phyloP scores from a whole-genome alignment of 2,329 filamentous ascomycete species.

The Diaporthe humulicola region DNA sequence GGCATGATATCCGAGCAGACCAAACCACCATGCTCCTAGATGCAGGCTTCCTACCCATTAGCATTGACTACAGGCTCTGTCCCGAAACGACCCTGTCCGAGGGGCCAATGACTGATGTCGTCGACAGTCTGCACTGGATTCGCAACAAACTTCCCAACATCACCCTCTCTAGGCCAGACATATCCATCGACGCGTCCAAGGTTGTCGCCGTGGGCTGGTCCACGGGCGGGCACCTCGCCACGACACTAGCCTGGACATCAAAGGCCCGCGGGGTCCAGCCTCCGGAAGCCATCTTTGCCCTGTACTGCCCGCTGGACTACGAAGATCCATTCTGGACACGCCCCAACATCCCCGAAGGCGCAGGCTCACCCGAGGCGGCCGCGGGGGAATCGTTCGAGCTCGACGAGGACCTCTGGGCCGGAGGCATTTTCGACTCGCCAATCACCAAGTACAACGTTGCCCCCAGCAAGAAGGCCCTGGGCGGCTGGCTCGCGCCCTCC shows the following conservation, averaged over 20 bases:
- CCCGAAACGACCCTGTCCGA: conserved; percentile 60
- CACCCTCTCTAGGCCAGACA: neutral
- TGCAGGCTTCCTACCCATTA: conserved; percentile 59
- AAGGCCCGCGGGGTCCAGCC: conserved; percentile 47
- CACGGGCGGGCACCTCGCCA: conserved; percentile 59
- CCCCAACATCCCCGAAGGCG: conserved; percentile 20
- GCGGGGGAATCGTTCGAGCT: neutral
- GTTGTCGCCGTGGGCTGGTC: conserved; percentile 64
- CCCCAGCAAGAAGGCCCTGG: neutral
- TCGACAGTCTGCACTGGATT: conserved; percentile 53
- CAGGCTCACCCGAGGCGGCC: neutral
- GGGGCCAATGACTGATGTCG: conserved; percentile 60
- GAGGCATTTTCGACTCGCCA: neutral
- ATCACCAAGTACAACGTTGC: conserved; percentile 27
- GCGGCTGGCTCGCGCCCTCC: conserved; percentile 13
- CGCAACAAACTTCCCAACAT: conserved; percentile 48
- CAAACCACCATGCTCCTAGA: conserved; percentile 55
- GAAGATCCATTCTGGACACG: conserved; percentile 39
- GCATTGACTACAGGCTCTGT: conserved; percentile 64
- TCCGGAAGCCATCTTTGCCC: conserved; percentile 58
- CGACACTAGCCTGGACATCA: conserved; percentile 57
- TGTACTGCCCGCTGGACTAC: conserved; percentile 53
- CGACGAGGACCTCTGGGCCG: neutral
- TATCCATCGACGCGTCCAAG: conserved; percentile 46
- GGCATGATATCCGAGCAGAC: conserved; percentile 51